phyloP scores from a whole-genome alignment of 352 stramenopile species.

The Phytophthora megakarya region DNA sequence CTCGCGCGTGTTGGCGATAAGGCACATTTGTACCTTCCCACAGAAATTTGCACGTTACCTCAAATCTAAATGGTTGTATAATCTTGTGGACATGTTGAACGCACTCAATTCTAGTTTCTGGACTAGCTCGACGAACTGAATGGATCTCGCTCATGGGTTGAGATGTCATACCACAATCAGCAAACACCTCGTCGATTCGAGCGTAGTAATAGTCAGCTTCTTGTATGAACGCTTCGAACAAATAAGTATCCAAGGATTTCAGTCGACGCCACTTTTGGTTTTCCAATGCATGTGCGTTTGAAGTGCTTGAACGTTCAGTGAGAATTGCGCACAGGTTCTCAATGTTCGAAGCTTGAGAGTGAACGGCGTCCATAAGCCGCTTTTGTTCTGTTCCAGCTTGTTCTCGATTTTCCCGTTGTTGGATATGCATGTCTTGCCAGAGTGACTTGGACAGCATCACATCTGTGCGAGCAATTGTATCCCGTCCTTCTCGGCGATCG shows the following conservation, averaged over 20 bases:
- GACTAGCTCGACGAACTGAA: not conserved
- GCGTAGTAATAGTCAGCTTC: not conserved
- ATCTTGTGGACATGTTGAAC: too few relatives aligned
- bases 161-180: not conserved
- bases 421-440: not conserved
- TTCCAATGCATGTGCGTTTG: not conserved
- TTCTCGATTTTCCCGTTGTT: not conserved
- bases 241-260: not conserved
- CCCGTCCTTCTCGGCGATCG: not conserved
- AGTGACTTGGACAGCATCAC: constrained; percentile 1
- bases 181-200: not conserved
- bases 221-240: not conserved
- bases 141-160: not conserved
- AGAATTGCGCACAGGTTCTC: not conserved
- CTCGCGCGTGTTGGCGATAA: too few relatives aligned
- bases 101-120: too few relatives aligned
- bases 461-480: not conserved
- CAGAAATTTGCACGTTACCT: too few relatives aligned
- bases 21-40: too few relatives aligned
- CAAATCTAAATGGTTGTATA: too few relatives aligned
- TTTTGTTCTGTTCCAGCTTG: not conserved
- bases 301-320: not conserved
- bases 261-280: not conserved
- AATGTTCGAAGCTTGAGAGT: not conserved
- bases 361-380: not conserved